Base-by-base conservation (phyloP, 2,329 filamentous ascomycete species). In the Dichotomopilus funicola region DNA sequence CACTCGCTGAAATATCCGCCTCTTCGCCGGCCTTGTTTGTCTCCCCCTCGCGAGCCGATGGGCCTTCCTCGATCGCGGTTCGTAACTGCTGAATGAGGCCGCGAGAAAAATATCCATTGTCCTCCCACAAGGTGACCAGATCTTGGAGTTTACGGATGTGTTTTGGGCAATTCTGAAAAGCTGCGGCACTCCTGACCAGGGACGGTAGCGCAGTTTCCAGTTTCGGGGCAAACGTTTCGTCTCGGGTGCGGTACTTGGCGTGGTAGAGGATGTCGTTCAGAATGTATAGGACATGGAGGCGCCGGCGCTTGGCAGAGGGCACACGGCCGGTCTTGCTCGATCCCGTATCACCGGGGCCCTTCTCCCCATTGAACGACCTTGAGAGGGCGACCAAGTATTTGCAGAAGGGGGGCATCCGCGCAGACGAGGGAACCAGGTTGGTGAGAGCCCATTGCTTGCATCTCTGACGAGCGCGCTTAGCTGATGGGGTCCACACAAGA, bases 401-500 rank as follows among this genome's bases (percentile, higher is more conserved):
- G 63, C 82, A 87, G 62, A 95, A 74, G 43, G 85, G 81, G 56
- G 76, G 73, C 61, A 83, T 79, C 64, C 90, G 85, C 62, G 79
- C 75, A 55, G 80, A 70, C 57, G 89, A 94, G 56, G 79, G 78
- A 64, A 82, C 77, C 67, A 92, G 76, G 74, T 90, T 82, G 64
- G 80, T 79, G 67, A 91, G 73, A 66, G 92, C 86, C 89, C 89
- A 95, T 73, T 81, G 78, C 80, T 91, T 95, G 80, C 88, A 91
- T 78, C 83, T 88, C 91, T 95, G 82, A 73, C 62, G 66, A 66
- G 68, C 63, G 67, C 19, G 60, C 70, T 71, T 74, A 72, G 72
- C 68, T 50, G 60, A 64, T 63, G 63, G 61, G 19, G 51, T 61
- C 51, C 61, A 62, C 56, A 58, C 52, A 59, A 19, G 51, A 54